Percentiles rank a stretch among this genome's conserved stretches.
phyloP scores from a whole-genome alignment of 306 rosid genomes.

The Inga oerstediana region DNA sequence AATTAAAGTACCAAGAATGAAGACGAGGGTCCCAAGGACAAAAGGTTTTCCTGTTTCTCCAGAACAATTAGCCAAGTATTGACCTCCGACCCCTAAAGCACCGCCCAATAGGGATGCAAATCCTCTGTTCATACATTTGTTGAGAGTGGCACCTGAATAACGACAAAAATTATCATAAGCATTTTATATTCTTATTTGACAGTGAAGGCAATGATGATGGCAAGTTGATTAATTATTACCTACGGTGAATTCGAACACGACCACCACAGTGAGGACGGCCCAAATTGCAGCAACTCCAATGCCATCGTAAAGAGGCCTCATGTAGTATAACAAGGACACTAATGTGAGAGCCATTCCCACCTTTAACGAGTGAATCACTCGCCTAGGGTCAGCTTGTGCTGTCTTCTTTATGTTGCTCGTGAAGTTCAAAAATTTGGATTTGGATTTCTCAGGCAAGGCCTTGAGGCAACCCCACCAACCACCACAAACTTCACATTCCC shows the following conservation, averaged over 20 bases:
- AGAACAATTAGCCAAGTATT: constrained; percentile 57
- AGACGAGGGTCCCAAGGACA: constrained; percentile 76
- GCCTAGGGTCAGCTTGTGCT: constrained; percentile 66
- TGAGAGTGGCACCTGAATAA: constrained; percentile 79
- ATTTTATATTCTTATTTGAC: background rate
- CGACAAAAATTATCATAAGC: background rate
- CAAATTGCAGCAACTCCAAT: constrained; percentile 65
- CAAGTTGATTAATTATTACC: constrained; percentile 43
- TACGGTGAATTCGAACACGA: constrained; percentile 62
- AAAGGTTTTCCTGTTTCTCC: constrained; percentile 67
- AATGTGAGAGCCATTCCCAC: constrained; percentile 72
- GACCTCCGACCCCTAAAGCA: constrained; percentile 82
- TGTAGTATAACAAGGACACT: constrained; percentile 59
- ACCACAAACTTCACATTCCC: constrained; percentile 7
- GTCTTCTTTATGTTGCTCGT: constrained; percentile 45
- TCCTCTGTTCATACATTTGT: constrained; percentile 82
- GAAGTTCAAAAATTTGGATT: constrained; percentile 33
- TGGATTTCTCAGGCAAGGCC: constrained; percentile 38
- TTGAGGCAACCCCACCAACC: constrained; percentile 25
- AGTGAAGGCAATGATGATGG: background rate
- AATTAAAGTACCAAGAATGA: constrained; percentile 59
- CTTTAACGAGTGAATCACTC: constrained; percentile 69
- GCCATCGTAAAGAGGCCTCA: constrained; percentile 56
- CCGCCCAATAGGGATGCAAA: constrained; percentile 78
- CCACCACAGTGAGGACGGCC: constrained; percentile 68